Conservation (phyloP, 805 yeast species). For the Candida krabiensis region DNA sequence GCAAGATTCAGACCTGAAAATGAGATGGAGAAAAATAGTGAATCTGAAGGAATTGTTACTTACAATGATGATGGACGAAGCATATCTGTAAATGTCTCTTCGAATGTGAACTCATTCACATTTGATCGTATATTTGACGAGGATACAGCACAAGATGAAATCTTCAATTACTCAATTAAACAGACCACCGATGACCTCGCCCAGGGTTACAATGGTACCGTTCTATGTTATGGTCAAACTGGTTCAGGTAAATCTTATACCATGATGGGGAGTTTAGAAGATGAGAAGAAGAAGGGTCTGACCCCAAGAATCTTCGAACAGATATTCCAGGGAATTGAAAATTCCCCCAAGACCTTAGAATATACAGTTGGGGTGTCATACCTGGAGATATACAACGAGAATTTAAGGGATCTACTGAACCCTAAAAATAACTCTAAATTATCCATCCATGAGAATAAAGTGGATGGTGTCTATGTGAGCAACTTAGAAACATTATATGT, state of each 20-base stretch:
- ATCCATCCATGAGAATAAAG: conserved; percentile 62
- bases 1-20: conserved; percentile 70
- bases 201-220: conserved; percentile 51
- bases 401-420: conserved; percentile 67
- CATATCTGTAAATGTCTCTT: conserved; percentile 13
- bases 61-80: conserved; percentile 14
- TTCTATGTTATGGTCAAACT: conserved; percentile 73
- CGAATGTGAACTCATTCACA: conserved; percentile 38
- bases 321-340: conserved; percentile 55
- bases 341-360: conserved; percentile 53
- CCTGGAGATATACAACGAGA: conserved; percentile 82
- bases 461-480: conserved; percentile 67
- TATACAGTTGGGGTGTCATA: conserved; percentile 68
- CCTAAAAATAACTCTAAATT: conserved; percentile 38
- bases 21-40: conserved; percentile 14
- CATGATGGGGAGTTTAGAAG: conserved; percentile 59
- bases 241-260: conserved; percentile 85
- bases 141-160: conserved; percentile 50
- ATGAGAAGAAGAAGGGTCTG: conserved; percentile 51
- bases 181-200: conserved; percentile 70
- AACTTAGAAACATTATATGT: conserved; percentile 68
- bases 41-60: conserved; percentile 11
- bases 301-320: conserved; percentile 71
- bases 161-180: conserved; percentile 58
- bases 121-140: conserved; percentile 67